A percentile compares a stretch with the other conserved stretches of the same genome.
These are phyloP conservation scores for Fusarium sp. DNA, from an alignment of 2,329 filamentous ascomycete species.

Conservation along the genomic window DNA sequence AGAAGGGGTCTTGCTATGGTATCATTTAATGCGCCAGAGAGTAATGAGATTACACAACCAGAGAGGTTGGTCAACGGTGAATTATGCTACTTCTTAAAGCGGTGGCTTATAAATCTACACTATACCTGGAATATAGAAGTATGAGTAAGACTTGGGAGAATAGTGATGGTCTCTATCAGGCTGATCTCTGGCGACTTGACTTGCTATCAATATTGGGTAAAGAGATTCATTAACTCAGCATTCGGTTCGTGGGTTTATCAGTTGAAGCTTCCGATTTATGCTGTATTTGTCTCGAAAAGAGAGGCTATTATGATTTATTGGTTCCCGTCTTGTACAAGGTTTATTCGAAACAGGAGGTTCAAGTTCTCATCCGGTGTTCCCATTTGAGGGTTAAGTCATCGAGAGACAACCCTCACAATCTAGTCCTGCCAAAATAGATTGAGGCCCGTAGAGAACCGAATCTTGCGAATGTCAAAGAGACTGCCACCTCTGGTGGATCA, in stretches of 20 bases:
- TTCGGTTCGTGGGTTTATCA: not conserved
- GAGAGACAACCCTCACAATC: not conserved
- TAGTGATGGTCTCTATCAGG: conserved; percentile 3
- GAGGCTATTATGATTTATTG: no score
- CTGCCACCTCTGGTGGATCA: not conserved
- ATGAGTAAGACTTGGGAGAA: not conserved
- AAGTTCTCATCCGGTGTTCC: not conserved
- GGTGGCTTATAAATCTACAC: conserved; percentile 10
- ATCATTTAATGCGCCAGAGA: conserved; percentile 26
- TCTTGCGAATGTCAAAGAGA: not conserved
- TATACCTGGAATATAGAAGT: not conserved
- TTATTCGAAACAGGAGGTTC: not conserved
- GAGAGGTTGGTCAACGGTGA: not conserved
- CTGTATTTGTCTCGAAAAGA: not conserved
- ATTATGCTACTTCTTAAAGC: conserved; percentile 12
- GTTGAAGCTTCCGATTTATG: not conserved
- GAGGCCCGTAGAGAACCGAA: not conserved
- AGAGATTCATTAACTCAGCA: not conserved
- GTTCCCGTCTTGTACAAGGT: not conserved
- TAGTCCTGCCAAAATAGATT: not conserved
- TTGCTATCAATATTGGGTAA: not conserved
- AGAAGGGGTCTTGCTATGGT: conserved; percentile 14
- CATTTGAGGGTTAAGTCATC: not conserved
- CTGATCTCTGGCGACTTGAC: not conserved
- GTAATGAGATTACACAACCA: conserved; percentile 20